These are phyloP conservation scores for Sporothrix mexicana DNA, from an alignment of 2,329 filamentous ascomycete genomes.

Conservation along the genomic window DNA sequence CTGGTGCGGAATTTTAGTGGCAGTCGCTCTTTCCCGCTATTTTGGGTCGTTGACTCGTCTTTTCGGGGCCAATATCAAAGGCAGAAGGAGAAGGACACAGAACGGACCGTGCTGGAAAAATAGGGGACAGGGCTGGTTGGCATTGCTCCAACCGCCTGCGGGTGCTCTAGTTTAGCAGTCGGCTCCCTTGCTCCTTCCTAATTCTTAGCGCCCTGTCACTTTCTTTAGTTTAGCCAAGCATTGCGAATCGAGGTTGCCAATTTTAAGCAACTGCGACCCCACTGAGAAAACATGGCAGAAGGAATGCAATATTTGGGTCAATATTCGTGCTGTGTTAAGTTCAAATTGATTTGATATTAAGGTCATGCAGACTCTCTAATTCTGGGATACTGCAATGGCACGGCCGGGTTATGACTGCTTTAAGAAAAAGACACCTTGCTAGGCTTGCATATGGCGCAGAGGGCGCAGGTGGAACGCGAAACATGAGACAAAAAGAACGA, in stretches of 20 bases:
- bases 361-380: neutral
- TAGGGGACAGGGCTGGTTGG: slow-evolving; percentile 9
- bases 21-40: neutral
- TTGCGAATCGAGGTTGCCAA: neutral
- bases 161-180: slow-evolving; percentile 4
- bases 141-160: neutral
- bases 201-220: slow-evolving; percentile 4
- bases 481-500: neutral
- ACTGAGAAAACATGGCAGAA: neutral
- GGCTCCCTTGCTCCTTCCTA: slow-evolving; percentile 7
- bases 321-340: neutral
- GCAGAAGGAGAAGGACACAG: neutral
- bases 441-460: neutral
- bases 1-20: neutral
- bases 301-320: neutral
- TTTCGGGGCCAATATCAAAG: neutral
- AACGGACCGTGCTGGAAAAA: neutral
- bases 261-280: neutral
- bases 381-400: neutral
- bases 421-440: neutral
- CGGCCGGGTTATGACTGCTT: neutral
- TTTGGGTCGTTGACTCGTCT: neutral
- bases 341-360: slow-evolving; percentile 19
- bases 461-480: neutral
- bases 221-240: neutral